Evolutionary conservation across 805 yeast species (phyloP).

Genomic region (Torulaspora gathmanii): DNA sequence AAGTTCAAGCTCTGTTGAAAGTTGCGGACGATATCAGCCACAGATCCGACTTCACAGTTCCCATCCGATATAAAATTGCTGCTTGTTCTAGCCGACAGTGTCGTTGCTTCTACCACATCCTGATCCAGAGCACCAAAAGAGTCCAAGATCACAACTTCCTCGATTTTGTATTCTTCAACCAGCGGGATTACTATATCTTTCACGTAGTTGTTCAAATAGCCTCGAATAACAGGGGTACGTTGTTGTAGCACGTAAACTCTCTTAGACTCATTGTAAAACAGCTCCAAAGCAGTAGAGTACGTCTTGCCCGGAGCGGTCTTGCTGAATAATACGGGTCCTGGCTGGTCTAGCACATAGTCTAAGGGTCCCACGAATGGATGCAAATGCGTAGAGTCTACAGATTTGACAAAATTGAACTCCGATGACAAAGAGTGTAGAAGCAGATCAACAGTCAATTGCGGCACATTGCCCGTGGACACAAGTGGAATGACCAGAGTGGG

Average conservation of each 20-base stretch:
- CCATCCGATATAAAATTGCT: conserved; percentile 23
- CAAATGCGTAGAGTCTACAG: conserved; percentile 55
- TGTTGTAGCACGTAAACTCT: conserved; percentile 66
- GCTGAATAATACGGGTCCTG: conserved; percentile 15
- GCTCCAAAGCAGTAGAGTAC: conserved; percentile 62
- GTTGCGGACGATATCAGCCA: conserved; percentile 20
- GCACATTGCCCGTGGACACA: conserved; percentile 83
- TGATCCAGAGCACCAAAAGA: conserved; percentile 58
- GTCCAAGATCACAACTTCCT: conserved; percentile 53
- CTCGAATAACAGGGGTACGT: conserved; percentile 78
- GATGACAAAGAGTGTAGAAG: conserved; percentile 54
- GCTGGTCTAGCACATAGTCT: conserved; percentile 41
- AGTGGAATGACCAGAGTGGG: conserved; percentile 62
- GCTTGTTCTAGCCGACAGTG: conserved; percentile 7
- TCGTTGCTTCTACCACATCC: conserved; percentile 8
- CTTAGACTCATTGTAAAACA: conserved; percentile 43
- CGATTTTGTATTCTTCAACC: conserved; percentile 39
- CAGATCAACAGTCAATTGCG: conserved; percentile 76
- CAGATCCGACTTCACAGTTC: conserved; percentile 22
- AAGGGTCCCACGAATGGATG: conserved; percentile 83
- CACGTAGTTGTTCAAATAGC: conserved; percentile 48
- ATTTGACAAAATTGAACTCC: conserved; percentile 46
- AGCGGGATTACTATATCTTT: conserved; percentile 49
- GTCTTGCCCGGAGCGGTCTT: conserved; percentile 14
- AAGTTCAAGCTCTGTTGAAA: conserved; percentile 23